phyloP scores from a whole-genome alignment of 176 grass and related monocot genomes.

The Lolium rigidum region DNA sequence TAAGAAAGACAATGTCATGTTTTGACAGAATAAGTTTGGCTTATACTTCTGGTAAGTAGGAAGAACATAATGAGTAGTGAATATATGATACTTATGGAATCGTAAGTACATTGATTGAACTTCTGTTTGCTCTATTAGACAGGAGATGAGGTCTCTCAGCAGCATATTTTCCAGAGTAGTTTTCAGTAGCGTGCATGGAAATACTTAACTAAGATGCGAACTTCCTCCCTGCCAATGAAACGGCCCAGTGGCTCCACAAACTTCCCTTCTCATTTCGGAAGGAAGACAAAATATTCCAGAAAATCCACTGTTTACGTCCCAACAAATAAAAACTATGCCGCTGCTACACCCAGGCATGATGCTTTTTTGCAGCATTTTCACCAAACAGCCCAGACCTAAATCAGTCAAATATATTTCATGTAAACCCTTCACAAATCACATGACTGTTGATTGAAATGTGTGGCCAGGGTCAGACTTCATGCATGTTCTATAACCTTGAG shows the following conservation, averaged over 20 bases:
- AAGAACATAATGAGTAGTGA: not conserved
- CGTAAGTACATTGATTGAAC: not conserved
- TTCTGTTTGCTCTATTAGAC: constrained; percentile 25
- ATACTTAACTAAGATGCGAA: not conserved
- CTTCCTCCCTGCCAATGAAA: not conserved
- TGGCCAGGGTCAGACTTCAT: not conserved
- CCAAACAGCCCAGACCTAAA: not conserved
- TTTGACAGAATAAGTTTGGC: too few relatives aligned
- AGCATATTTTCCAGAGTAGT: not conserved
- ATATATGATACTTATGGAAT: not conserved
- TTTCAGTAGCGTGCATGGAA: not conserved
- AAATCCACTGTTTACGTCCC: not conserved
- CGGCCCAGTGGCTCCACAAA: not conserved
- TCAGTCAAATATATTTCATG: not conserved
- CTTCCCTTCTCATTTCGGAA: not conserved
- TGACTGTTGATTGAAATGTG: not conserved
- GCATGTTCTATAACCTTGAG: not conserved
- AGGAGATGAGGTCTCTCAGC: not conserved
- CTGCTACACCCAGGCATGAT: not conserved
- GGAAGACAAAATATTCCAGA: not conserved
- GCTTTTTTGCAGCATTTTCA: constrained; percentile 20
- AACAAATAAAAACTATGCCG: not conserved
- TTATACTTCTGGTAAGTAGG: too few relatives aligned
- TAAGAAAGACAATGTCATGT: too few relatives aligned
- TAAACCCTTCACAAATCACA: not conserved